Conservation (phyloP, 176 grass and related monocot genomes). For the Triticum timopheevii region DNA sequence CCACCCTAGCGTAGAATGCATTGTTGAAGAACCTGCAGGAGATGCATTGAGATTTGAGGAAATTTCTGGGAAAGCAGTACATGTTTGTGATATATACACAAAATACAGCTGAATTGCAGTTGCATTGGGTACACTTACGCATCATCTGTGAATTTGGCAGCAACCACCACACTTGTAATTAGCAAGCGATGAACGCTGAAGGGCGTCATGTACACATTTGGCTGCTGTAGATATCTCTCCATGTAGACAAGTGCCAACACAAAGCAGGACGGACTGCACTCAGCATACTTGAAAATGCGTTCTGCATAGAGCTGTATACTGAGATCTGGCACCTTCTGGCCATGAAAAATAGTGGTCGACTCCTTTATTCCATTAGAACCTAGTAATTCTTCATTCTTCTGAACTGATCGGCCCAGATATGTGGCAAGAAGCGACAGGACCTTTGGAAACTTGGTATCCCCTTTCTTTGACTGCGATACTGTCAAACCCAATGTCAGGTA, state of each 20-base stretch:
- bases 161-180: constrained; percentile 76
- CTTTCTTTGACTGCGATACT: constrained; percentile 48
- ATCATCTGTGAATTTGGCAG: constrained; percentile 96
- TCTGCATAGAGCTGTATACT: constrained; percentile 77
- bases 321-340: constrained; percentile 68
- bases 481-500: constrained; percentile 71
- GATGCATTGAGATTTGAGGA: background rate
- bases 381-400: constrained; percentile 60
- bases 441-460: constrained; percentile 53
- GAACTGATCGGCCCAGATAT: constrained; percentile 59
- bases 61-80: background rate
- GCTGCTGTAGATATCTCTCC: constrained; percentile 82
- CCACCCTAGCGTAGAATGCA: constrained; percentile 81
- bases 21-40: constrained; percentile 82
- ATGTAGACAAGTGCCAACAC: constrained; percentile 85
- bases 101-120: background rate
- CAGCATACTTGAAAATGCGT: constrained; percentile 89
- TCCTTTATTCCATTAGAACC: constrained; percentile 50
- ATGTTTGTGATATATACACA: background rate
- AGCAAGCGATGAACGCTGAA: constrained; percentile 78
- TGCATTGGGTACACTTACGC: constrained; percentile 42
- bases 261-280: constrained; percentile 94
- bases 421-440: constrained; percentile 64
- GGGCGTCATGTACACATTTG: constrained; percentile 62
- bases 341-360: constrained; percentile 63